Evolutionary conservation across 1,284 basidiomycete genomes (phyloP), one percentile per base, ranked within the genome.

Genomic region (Heterobasidion occidentale): DNA sequence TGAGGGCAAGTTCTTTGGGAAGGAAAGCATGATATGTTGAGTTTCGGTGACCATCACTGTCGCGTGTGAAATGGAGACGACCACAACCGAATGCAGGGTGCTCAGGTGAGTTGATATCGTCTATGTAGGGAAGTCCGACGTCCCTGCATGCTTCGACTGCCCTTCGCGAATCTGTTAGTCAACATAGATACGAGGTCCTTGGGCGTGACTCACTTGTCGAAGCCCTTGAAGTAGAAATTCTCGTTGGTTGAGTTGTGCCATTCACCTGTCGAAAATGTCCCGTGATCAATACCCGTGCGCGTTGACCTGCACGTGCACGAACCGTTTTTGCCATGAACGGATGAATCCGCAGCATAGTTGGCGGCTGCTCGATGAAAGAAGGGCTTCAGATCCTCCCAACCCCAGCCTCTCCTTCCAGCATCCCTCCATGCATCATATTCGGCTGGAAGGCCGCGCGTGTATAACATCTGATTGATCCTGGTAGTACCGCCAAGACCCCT

Each of bases 401-500:
- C 64, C 73, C 73, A 77, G 1, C 71, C 71, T 20, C 64, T 60
- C 36, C 68, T 61, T 0, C 72, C 73, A 12, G 61, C 60, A 7
- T 63, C 60, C 35, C 57, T 62, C 75, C 74, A 76, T 15, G 64
- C 60, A 49, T 75, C 68, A 52, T 71, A 76, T 53, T 75, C 73
- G 0, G 67, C 70, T 12, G 73, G 68, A 1, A 65, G 47, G 20
- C 69, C 70, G 27, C 74, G 65, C 0, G 69, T 69, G 55, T 76
- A 76, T 51, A 73, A 55, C 65, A 73, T 65, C 36, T 64, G 67
- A 59, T 79, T 80, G 57, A 79, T 74, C 11, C 70, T 69, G 7
- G 72, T 72, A 0, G 69, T 70, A 0, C 77, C 77, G 7, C 77
- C 77, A 6, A 77, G 63, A 0, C 66, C 70, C 45, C 70, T 70